Conservation (phyloP, 2,329 filamentous ascomycete species). For the Colletotrichum tanaceti region DNA sequence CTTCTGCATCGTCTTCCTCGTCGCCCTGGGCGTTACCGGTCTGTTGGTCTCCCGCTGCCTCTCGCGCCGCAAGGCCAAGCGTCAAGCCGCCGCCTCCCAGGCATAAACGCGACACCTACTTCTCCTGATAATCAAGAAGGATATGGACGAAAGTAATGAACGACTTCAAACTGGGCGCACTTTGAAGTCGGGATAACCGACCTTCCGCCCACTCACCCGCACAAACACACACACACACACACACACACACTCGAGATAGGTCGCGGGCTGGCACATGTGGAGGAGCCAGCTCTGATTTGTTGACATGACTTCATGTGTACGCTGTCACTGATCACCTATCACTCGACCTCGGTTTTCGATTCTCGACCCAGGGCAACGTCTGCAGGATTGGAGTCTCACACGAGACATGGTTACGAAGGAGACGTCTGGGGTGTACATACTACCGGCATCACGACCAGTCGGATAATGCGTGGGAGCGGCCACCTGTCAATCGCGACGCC, state of each 20-base stretch:
- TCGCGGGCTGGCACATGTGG: not conserved
- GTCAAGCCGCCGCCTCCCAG: conserved; percentile 43
- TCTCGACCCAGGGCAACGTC: conserved; percentile 20
- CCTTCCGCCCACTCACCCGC: not conserved
- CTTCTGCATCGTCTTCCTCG: conserved; percentile 58
- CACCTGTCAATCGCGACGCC: conserved; percentile 26
- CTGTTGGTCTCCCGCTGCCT: conserved; percentile 50
- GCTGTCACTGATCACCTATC: conserved; percentile 9
- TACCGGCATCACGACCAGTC: conserved; percentile 23
- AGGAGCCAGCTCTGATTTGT: conserved; percentile 10
- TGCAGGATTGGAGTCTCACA: conserved; percentile 27
- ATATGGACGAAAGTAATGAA: conserved; percentile 22
- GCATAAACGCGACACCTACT: conserved; percentile 9
- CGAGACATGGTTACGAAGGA: conserved; percentile 29
- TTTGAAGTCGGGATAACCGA: conserved; percentile 4
- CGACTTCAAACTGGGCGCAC: not conserved
- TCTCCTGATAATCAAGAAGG: not conserved
- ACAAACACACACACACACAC: not conserved
- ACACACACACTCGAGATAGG: not conserved
- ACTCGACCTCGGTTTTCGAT: conserved; percentile 11
- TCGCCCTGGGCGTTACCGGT: conserved; percentile 49
- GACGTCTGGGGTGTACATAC: conserved; percentile 27
- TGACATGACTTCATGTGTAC: conserved; percentile 5
- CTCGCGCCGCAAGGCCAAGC: conserved; percentile 47
- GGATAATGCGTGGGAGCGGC: conserved; percentile 31